Conservation (phyloP, 2,329 filamentous ascomycete genomes). For the Dothiorella sarmentorum region DNA sequence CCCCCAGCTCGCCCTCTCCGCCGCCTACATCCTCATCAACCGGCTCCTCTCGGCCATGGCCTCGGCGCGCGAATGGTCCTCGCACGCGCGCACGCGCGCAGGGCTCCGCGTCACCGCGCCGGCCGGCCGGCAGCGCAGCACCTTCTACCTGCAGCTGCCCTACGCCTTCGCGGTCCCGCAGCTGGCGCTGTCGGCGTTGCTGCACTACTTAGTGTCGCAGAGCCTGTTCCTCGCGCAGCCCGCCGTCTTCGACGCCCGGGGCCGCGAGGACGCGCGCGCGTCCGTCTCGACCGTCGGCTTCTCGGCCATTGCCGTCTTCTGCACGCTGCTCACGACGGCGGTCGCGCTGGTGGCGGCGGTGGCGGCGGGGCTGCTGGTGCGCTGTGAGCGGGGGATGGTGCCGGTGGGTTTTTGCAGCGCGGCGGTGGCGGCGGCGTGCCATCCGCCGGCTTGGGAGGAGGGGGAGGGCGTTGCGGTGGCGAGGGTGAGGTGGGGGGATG, state of each 20-base stretch:
- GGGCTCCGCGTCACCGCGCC: constrained; percentile 38
- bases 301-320: too few species aligned
- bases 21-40: constrained; percentile 48
- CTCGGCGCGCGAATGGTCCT: constrained; percentile 46
- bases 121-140: constrained; percentile 35
- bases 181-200: constrained; percentile 27
- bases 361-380: too few species aligned
- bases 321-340: too few species aligned
- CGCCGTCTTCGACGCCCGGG: too few species aligned
- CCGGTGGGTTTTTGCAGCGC: too few species aligned
- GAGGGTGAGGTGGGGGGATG: neutral
- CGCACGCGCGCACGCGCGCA: constrained; percentile 34
- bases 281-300: too few species aligned
- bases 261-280: too few species aligned
- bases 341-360: too few species aligned
- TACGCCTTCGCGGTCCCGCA: constrained; percentile 39
- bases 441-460: neutral
- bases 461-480: neutral
- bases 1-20: constrained; percentile 36
- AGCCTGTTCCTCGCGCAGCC: constrained; percentile 43
- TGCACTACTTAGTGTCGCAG: constrained; percentile 46
- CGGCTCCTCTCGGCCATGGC: constrained; percentile 47
- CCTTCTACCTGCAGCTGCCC: constrained; percentile 42
- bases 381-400: too few species aligned
- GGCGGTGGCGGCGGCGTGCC: neutral